These are phyloP conservation scores for Mycena capillaripes DNA, from an alignment of 768 basidiomycete species.

Conservation along the genomic window DNA sequence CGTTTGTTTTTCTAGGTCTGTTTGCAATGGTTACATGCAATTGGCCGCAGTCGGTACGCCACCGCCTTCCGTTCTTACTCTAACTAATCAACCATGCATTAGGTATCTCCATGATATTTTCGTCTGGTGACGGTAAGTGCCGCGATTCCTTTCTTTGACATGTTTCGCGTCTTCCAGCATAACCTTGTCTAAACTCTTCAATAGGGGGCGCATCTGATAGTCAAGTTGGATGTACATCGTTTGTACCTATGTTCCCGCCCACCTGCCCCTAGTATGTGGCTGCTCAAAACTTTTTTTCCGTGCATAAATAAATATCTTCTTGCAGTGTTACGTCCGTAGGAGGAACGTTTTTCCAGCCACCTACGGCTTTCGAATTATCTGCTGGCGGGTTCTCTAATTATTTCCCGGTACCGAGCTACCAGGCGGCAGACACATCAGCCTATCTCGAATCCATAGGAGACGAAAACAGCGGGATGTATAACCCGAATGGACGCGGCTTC, in stretches of 20 bases:
- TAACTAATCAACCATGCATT: no score
- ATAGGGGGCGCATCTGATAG: constrained; percentile 1
- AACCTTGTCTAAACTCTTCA: background rate
- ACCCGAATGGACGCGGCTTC: background rate
- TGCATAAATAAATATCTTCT: no score
- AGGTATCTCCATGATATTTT: no score
- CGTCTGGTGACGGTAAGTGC: no score
- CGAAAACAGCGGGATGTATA: background rate
- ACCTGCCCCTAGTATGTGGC: constrained; percentile 8
- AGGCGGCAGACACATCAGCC: background rate
- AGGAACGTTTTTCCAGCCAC: constrained; percentile 5
- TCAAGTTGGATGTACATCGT: background rate
- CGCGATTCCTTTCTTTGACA: no score
- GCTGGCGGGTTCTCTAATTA: constrained; percentile 9
- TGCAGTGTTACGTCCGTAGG: background rate
- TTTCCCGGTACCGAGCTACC: constrained; percentile 2
- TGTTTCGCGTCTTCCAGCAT: no score
- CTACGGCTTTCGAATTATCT: background rate
- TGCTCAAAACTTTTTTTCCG: no score
- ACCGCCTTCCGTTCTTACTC: no score
- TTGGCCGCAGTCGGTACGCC: background rate
- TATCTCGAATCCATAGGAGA: background rate
- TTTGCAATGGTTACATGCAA: constrained; percentile 11
- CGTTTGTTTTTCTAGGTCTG: background rate
- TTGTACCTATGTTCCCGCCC: constrained; percentile 7